Percentiles rank a stretch among this genome's conserved stretches.
phyloP scores from a whole-genome alignment of 2,329 filamentous ascomycete species.

The Ramularia collo-cygni region DNA sequence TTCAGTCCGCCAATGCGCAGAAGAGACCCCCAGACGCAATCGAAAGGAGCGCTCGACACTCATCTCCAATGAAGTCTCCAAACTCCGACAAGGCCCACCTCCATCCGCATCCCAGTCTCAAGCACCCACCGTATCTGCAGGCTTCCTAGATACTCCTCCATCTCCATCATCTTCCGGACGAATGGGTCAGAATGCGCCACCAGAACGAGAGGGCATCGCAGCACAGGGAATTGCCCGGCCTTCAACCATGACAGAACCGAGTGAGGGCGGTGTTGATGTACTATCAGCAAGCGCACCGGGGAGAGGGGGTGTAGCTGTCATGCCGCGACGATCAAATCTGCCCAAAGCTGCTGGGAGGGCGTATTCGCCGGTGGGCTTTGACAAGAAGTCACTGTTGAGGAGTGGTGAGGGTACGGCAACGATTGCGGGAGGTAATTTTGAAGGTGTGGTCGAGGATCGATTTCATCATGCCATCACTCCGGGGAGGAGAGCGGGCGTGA shows the following conservation, averaged over 20 bases:
- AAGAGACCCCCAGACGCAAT: conserved; percentile 7
- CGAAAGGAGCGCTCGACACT: conserved; percentile 19
- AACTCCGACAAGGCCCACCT: conserved; percentile 20
- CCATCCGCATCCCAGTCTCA: conserved; percentile 12
- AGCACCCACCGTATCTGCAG: conserved; percentile 11
- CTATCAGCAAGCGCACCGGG: neutral
- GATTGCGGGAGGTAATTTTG: conserved; percentile 18
- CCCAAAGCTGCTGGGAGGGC: conserved; percentile 5
- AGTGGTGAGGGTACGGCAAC: conserved; percentile 18
- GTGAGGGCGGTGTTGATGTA: conserved; percentile 11
- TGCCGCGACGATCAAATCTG: neutral
- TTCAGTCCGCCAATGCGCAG: conserved; percentile 9
- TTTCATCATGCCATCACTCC: conserved; percentile 1
- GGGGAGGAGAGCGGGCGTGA: neutral
- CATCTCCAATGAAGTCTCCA: conserved; percentile 22
- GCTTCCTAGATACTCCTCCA: conserved; percentile 15
- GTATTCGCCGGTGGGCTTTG: conserved; percentile 4
- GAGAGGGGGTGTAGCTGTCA: neutral
- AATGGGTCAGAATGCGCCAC: conserved; percentile 21
- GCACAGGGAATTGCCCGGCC: conserved; percentile 16
- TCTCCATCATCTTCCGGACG: conserved; percentile 4
- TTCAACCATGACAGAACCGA: conserved; percentile 10
- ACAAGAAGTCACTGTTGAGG: conserved; percentile 12
- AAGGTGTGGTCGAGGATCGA: conserved; percentile 21
- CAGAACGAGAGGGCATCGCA: conserved; percentile 19